Evolutionary conservation across 495 filamentous ascomycete species (phyloP), one percentile per base, ranked within the genome.

Genomic region (Penicillium paradoxum): DNA sequence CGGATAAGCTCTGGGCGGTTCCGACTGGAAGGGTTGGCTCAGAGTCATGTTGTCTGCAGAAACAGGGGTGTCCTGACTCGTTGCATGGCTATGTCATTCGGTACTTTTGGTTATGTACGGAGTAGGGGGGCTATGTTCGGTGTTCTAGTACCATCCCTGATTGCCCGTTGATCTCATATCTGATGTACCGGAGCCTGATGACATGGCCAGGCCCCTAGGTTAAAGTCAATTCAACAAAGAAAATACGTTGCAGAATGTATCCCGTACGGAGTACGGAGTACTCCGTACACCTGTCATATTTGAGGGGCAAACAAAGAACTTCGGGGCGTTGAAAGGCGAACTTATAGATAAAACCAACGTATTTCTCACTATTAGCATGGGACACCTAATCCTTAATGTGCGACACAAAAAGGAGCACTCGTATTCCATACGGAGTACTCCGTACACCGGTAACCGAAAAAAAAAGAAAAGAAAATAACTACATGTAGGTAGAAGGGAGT

Each of bases 1-100:
- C 44, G 44, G 44, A 22, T 46, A 46, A 46, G 11, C 44, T 29
- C 44, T 46, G 44, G 19, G 17, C 14, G 17, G 18, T 46, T 34
- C 44, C 46, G 30, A 48, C 11, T 48, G 45, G 30, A 42, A 25
- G 39, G 39, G 25, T 25, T 24, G 39, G 19, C 4, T 29, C 3
- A 8, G 22, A 43, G 24, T 45, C 42, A 45, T 45, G 42, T 45
- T 22, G 19, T 2, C 3, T 38, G 34, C 46, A 46, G 44, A 46
- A 22, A 19, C 46, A 39, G 30, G 30, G 45, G 32, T 34, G 19
- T 36, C 45, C 11, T 30, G 24, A 30, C 17, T 49, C 25, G 46
- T 21, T 21, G 27, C 27, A n/a, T n/a, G n/a, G n/a, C n/a, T n/a
- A n/a, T n/a, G n/a, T n/a, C n/a, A n/a, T 21, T 32, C 29, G 38